Evolutionary conservation across 805 yeast species (phyloP).

Genomic region (Zygoascus bituminiphila): DNA sequence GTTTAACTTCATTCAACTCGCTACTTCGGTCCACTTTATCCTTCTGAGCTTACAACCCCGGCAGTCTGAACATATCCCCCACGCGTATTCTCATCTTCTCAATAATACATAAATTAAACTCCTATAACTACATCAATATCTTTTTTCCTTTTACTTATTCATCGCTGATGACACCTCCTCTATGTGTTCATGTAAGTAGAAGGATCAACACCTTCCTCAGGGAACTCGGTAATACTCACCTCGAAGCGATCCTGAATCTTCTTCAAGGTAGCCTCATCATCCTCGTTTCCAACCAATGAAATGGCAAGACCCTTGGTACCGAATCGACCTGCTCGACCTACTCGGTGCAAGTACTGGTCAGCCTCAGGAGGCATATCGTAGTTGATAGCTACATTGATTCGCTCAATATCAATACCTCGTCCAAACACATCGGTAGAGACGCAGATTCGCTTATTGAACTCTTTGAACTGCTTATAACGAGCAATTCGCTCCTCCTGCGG

Average conservation of each 20-base stretch:
- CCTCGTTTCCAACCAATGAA: conserved; percentile 77
- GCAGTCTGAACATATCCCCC: too few species aligned
- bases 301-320: conserved; percentile 98
- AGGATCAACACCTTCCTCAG: conserved; percentile 97
- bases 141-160: neutral
- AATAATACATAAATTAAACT: neutral
- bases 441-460: conserved; percentile 97
- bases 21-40: too few species aligned
- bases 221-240: conserved; percentile 89
- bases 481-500: conserved; percentile 98
- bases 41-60: too few species aligned
- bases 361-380: conserved; percentile 95
- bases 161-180: neutral
- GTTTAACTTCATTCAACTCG: too few species aligned
- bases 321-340: conserved; percentile 99
- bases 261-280: conserved; percentile 81
- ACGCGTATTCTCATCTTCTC: too few species aligned
- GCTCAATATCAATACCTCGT: conserved; percentile 98
- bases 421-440: conserved; percentile 98
- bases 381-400: conserved; percentile 96
- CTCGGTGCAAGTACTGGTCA: conserved; percentile 97
- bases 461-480: conserved; percentile 92
- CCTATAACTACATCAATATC: neutral
- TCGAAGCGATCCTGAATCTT: conserved; percentile 96
- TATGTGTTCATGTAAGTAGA: conserved; percentile 92